These are phyloP conservation scores for Pestalotiopsis sp. DNA, from an alignment of 2,329 filamentous ascomycete species.

Conservation along the genomic window DNA sequence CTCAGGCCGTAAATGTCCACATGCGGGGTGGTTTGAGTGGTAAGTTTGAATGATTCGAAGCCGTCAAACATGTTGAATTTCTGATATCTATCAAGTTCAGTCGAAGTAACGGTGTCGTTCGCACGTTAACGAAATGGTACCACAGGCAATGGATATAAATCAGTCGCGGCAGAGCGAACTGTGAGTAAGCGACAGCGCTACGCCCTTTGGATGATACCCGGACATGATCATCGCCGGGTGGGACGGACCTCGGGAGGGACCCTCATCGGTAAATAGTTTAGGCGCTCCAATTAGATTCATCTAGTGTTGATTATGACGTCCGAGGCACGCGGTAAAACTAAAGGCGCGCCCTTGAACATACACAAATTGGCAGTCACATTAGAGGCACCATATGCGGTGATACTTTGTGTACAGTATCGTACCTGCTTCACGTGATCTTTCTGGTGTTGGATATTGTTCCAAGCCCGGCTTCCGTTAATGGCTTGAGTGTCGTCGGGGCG, in stretches of 20 bases:
- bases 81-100: too few species aligned
- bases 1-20: conserved; percentile 48
- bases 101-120: too few species aligned
- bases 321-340: not conserved
- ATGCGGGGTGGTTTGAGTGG: conserved; percentile 35
- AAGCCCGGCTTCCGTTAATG: not conserved
- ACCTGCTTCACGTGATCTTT: not conserved
- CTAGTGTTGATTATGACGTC: not conserved
- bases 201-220: not conserved
- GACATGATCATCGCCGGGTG: not conserved
- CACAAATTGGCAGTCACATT: too few species aligned
- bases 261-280: not conserved
- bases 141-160: not conserved
- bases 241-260: not conserved
- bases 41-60: conserved; percentile 40
- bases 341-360: not conserved
- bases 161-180: too few species aligned
- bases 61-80: conserved; percentile 37
- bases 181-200: not conserved
- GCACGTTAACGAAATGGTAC: too few species aligned
- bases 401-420: not conserved
- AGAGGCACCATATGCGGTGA: not conserved
- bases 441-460: not conserved
- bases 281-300: not conserved
- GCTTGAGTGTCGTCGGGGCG: not conserved